Evolutionary conservation across 2,329 filamentous ascomycete species (phyloP).

Genomic region (Diplodia scrobiculata): DNA sequence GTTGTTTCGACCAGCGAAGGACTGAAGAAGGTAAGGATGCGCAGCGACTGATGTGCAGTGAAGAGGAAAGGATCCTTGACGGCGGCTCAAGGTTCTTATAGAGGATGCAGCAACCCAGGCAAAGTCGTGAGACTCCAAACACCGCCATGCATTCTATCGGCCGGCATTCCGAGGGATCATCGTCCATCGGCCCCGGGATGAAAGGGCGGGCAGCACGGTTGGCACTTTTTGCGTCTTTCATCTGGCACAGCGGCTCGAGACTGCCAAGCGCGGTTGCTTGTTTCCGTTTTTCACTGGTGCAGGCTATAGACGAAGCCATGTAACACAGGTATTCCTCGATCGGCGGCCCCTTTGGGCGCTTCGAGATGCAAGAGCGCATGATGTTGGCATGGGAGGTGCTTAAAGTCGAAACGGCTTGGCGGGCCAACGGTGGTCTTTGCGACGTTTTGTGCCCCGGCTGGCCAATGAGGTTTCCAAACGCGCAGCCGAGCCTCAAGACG

Average conservation of each 20-base stretch:
- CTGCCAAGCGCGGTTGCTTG: conserved; percentile 11
- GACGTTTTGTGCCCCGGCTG: not conserved
- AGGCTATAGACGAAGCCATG: conserved; percentile 7
- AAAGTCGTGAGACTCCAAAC: not conserved
- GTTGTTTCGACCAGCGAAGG: conserved; percentile 25
- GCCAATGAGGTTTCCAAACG: conserved; percentile 7
- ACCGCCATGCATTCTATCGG: conserved; percentile 5
- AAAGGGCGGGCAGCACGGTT: not conserved
- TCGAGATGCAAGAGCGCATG: conserved; percentile 17
- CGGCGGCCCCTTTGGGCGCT: conserved; percentile 11
- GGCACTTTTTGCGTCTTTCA: conserved; percentile 24
- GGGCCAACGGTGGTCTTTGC: conserved; percentile 11
- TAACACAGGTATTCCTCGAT: conserved; percentile 12
- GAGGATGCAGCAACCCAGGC: not conserved
- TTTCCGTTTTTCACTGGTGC: conserved; percentile 20
- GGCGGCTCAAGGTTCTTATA: conserved; percentile 3
- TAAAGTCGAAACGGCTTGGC: conserved; percentile 28
- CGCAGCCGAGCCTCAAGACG: conserved; percentile 16
- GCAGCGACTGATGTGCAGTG: conserved; percentile 20
- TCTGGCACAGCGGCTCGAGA: conserved; percentile 14
- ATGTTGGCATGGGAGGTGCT: conserved; percentile 11
- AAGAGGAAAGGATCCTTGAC: conserved; percentile 12
- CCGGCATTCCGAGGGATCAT: conserved; percentile 17
- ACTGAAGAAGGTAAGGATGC: conserved; percentile 12
- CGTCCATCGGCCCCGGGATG: not conserved